Conservation (phyloP, 306 rosid genomes). For the Malus domestica region ASM211411v1 NC_041794.1:32882501-32883000, state of each 20-base stretch:
- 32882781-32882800: neutral
- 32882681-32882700: neutral
- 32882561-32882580: neutral
- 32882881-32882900: constrained; percentile 19
- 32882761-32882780: neutral
- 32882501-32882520: neutral
- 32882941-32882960: constrained; percentile 59
- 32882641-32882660: neutral
- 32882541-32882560: neutral
- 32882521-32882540: neutral
- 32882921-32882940: constrained; percentile 68
- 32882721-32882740: neutral
- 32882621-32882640: neutral
- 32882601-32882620: neutral
- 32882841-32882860: constrained; percentile 4
- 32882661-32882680: neutral
- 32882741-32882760: neutral
- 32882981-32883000: constrained; percentile 56
- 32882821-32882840: neutral
- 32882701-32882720: neutral
- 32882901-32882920: constrained; percentile 59
- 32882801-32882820: neutral
- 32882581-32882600: neutral
- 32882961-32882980: constrained; percentile 71
- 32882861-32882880: neutral